These are phyloP conservation scores for Emmonsiellopsis sp. DNA, from an alignment of 2,329 filamentous ascomycete species.

Conservation along the genomic window DNA sequence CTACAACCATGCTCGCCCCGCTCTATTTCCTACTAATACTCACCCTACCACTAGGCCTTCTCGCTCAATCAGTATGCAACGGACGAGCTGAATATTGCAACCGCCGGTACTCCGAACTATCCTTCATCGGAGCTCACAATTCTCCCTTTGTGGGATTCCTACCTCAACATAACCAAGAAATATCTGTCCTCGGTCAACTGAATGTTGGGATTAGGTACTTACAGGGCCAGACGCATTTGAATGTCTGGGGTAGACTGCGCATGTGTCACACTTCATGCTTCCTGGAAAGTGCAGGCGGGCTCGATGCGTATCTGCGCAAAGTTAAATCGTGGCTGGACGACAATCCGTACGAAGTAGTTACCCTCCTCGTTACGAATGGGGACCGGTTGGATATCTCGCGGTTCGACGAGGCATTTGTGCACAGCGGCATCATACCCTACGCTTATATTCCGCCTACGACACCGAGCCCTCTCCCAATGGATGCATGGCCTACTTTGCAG, in stretches of 20 bases:
- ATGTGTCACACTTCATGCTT: constrained; percentile 58
- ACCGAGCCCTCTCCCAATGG: constrained; percentile 21
- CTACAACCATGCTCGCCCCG: constrained; percentile 2
- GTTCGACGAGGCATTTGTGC: constrained; percentile 25
- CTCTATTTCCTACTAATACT: constrained; percentile 1
- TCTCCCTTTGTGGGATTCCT: constrained; percentile 52
- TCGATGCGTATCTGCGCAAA: constrained; percentile 46
- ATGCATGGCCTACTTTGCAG: constrained; percentile 34
- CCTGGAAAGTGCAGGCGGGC: constrained; percentile 48
- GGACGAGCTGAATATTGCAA: constrained; percentile 47
- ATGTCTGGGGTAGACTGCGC: constrained; percentile 41
- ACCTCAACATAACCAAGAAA: constrained; percentile 50
- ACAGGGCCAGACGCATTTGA: constrained; percentile 52
- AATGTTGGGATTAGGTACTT: constrained; percentile 54
- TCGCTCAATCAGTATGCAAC: constrained; percentile 40
- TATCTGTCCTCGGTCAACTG: constrained; percentile 49
- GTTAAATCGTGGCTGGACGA: constrained; percentile 52
- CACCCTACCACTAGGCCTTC: constrained; percentile 2
- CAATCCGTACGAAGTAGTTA: constrained; percentile 53
- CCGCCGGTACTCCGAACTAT: constrained; percentile 50
- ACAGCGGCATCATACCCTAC: constrained; percentile 23
- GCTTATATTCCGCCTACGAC: constrained; percentile 27
- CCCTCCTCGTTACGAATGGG: constrained; percentile 53
- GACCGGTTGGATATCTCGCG: constrained; percentile 32
- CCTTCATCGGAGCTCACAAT: constrained; percentile 57